A percentile compares a stretch with the other conserved stretches of the same genome.
These are phyloP conservation scores for Strobilomyces confusus DNA, from an alignment of 768 basidiomycete species.

Conservation along the genomic window DNA sequence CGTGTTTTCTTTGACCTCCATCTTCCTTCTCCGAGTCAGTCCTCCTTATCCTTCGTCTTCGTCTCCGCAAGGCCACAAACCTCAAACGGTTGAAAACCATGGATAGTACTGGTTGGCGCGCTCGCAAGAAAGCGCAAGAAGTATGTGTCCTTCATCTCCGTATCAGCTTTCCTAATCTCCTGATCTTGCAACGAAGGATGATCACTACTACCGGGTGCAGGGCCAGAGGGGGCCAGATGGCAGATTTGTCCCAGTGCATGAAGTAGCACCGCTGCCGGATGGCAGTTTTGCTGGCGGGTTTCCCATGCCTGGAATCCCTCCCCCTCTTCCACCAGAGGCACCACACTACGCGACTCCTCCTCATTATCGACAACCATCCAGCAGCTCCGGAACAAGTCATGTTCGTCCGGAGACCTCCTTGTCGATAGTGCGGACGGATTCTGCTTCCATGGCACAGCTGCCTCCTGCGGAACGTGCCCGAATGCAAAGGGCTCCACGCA, in stretches of 20 bases:
- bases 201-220: slow-evolving; percentile 19
- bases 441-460: slow-evolving; percentile 44
- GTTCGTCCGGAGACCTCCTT: slow-evolving; percentile 6
- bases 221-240: slow-evolving; percentile 46
- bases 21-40: background rate
- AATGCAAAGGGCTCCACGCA: slow-evolving; percentile 52
- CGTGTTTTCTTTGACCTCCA: background rate
- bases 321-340: slow-evolving; percentile 43
- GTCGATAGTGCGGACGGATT: slow-evolving; percentile 7
- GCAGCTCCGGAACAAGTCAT: slow-evolving; percentile 29
- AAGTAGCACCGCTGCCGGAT: slow-evolving; percentile 59
- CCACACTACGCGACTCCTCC: slow-evolving; percentile 12
- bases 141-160: slow-evolving; percentile 28
- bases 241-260: slow-evolving; percentile 50
- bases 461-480: slow-evolving; percentile 65
- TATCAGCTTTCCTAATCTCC: background rate
- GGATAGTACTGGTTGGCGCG: slow-evolving; percentile 79
- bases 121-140: slow-evolving; percentile 57
- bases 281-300: slow-evolving; percentile 55
- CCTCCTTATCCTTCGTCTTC: background rate
- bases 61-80: background rate
- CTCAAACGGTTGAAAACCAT: slow-evolving; percentile 33
- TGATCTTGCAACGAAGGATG: slow-evolving; percentile 30
- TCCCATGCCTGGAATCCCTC: slow-evolving; percentile 33
- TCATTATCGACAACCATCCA: slow-evolving; percentile 4